Conservation (phyloP, 495 filamentous ascomycete species). For the Neurospora sp. region DNA sequence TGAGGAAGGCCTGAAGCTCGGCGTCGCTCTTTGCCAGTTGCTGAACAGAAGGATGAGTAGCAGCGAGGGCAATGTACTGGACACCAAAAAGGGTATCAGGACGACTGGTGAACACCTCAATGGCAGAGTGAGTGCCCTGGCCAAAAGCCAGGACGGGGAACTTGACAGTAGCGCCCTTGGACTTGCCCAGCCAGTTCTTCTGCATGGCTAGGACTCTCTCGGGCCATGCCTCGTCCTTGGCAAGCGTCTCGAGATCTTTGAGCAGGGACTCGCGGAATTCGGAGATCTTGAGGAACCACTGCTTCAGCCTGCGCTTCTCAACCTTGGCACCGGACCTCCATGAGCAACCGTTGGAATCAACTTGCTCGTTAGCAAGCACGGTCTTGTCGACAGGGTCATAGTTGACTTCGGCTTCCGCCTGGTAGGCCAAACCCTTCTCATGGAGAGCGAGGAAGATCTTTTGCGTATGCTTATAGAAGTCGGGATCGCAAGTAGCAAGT, state of each 20-base stretch:
- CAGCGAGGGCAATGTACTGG: slow-evolving; percentile 72
- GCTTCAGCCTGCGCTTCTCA: slow-evolving; percentile 67
- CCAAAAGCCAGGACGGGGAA: slow-evolving; percentile 46
- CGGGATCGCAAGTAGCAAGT: slow-evolving; percentile 69
- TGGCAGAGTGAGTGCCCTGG: slow-evolving; percentile 26
- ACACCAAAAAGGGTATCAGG: slow-evolving; percentile 78
- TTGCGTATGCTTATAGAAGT: slow-evolving; percentile 84
- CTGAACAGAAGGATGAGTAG: slow-evolving; percentile 61
- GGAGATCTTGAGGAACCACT: slow-evolving; percentile 86
- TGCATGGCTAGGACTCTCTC: slow-evolving; percentile 77
- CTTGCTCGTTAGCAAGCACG: slow-evolving; percentile 85
- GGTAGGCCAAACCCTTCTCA: slow-evolving; percentile 65
- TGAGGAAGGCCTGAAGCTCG: slow-evolving; percentile 56
- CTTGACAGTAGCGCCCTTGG: slow-evolving; percentile 57
- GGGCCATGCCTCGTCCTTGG: slow-evolving; percentile 59
- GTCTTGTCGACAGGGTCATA: slow-evolving; percentile 86
- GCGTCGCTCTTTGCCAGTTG: slow-evolving; percentile 47
- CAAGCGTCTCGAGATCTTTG: slow-evolving; percentile 57
- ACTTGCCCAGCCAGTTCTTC: slow-evolving; percentile 80
- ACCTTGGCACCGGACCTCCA: slow-evolving; percentile 86
- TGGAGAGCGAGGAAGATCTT: slow-evolving; percentile 68
- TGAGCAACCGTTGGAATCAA: slow-evolving; percentile 70
- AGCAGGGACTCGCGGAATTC: slow-evolving; percentile 65
- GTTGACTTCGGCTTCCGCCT: slow-evolving; percentile 71
- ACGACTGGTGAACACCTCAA: slow-evolving; percentile 77